These are phyloP conservation scores for Ambrosia artemisiifolia DNA, from an alignment of 129 eudicot genomes.

Conservation along the genomic window DNA sequence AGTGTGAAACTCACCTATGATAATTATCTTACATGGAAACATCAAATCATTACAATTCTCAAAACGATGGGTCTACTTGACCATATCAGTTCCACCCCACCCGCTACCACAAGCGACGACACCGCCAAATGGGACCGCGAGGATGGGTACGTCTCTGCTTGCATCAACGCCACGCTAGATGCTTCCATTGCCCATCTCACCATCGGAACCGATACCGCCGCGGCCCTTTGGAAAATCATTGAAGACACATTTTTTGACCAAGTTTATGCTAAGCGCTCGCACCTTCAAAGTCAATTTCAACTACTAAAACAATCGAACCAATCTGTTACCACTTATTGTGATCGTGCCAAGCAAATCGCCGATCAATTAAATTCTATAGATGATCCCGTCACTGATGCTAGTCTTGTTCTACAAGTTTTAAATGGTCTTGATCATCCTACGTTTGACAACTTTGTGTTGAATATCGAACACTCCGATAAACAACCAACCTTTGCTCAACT, in stretches of 20 bases:
- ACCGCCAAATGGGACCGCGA: neutral
- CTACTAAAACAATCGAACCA: neutral
- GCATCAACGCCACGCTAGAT: neutral
- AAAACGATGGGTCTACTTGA: neutral
- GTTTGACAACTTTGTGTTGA: too few species aligned
- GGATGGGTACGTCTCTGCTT: neutral
- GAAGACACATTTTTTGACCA: neutral
- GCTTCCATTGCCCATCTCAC: neutral
- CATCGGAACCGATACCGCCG: neutral
- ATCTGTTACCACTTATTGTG: neutral
- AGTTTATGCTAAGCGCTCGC: neutral
- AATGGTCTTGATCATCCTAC: neutral
- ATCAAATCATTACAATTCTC: neutral
- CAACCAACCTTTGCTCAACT: too few species aligned
- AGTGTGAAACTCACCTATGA: neutral
- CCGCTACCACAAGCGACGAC: neutral
- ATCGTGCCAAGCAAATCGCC: neutral
- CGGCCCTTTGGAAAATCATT: neutral
- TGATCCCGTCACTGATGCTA: neutral
- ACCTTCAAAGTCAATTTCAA: neutral
- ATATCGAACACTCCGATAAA: too few species aligned
- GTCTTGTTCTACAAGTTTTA: neutral
- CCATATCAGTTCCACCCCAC: neutral
- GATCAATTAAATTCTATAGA: neutral
- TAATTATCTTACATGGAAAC: neutral